Base-by-base conservation (phyloP, 768 basidiomycete genomes). In the Lactarius indigo region DNA sequence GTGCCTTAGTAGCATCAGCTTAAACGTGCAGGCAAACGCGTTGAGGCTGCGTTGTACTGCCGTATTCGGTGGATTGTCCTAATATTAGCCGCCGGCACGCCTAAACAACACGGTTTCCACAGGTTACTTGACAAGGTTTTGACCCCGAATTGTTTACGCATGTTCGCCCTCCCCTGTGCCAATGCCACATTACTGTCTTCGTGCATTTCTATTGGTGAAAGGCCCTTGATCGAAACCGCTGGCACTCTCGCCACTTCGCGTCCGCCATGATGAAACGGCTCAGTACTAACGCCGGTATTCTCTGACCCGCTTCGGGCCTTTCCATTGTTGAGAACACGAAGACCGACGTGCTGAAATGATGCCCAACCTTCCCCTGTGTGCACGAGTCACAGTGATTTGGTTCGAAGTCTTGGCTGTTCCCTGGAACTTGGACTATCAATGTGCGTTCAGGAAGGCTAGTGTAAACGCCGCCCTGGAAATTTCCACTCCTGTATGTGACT, bases 11-110 rank as follows among this genome's bases (percentile, higher is more conserved):
- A 50, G 31, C 37, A 58, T 56, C 41, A 44, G 30, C 47, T 33
- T 52, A n/a, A 41, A 63, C 66, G 30, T 35, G 66, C 57, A 56
- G 57, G 41, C 55, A 63, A 59, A 35, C 18, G 61, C 66, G 57
- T 59, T 59, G 61, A 59, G 61, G 54, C n/a, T 42, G 61, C 66
- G 54, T 66, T 57, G 59, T 61, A 26, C 5, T 7, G 30, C n/a
- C 56, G 31, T 6, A 18, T 44, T 42, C 9, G 10, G 39, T 18
- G 17, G 50, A 3, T 20, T 7, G 3, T 10, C 42, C 41, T 20
- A 52, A 52, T 58, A 17, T 39, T 50, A 39, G 56, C 35, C 60
- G 44, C 47, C 33, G n/a, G 18, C 65, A 61, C 28, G 60, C 65
- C 28, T 26, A 55, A 56, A 50, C 26, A 18, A 42, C 35, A 41